phyloP scores from a whole-genome alignment of 768 basidiomycete species.

The Gymnopilus dilepis region DNA sequence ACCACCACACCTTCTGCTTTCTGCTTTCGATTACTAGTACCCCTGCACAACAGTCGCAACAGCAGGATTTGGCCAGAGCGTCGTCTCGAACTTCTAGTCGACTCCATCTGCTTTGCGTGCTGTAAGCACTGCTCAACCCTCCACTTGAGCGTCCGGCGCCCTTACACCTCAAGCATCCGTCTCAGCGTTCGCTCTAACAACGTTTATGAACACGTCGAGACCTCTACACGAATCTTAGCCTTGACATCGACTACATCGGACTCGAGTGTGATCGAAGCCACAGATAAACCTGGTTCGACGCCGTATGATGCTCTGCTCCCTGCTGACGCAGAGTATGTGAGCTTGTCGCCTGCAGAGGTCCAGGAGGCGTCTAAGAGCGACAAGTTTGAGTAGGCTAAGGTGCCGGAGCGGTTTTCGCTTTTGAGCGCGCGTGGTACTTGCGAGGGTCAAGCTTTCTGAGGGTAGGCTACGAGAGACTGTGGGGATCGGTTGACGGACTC shows the following conservation, averaged over 20 bases:
- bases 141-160: constrained; percentile 4
- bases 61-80: constrained; percentile 21
- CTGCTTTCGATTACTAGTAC: constrained; percentile 9
- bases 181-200: constrained; percentile 17
- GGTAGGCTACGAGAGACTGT: too few relatives aligned
- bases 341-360: constrained; percentile 54
- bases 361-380: constrained; percentile 57
- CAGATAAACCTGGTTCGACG: constrained; percentile 52
- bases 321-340: constrained; percentile 50
- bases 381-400: constrained; percentile 68
- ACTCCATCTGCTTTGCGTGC: constrained; percentile 22
- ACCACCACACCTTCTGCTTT: constrained; percentile 20
- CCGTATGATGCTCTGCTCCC: constrained; percentile 65
- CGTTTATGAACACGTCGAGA: constrained; percentile 12
- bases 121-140: neutral
- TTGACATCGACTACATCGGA: constrained; percentile 10
- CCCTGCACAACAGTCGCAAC: neutral
- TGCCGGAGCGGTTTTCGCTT: constrained; percentile 81
- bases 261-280: constrained; percentile 19
- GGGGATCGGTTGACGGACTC: too few relatives aligned
- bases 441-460: too few relatives aligned
- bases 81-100: constrained; percentile 10
- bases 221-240: neutral
- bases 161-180: neutral
- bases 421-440: too few relatives aligned